Evolutionary conservation across 768 basidiomycete species (phyloP), one percentile per base, ranked within the genome.

Genomic region (Lentinula guzmanii): DNA sequence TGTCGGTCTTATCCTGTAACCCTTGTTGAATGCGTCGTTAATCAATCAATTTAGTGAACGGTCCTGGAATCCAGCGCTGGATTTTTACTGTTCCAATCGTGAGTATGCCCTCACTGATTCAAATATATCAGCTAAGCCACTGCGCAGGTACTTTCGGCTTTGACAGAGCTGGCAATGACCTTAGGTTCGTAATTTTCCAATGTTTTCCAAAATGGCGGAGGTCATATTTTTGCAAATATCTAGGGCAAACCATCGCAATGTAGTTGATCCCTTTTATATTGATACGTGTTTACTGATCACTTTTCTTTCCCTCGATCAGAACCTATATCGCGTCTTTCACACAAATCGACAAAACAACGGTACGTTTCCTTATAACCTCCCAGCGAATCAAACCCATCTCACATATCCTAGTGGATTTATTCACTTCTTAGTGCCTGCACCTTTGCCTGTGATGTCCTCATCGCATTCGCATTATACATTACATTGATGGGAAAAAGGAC

Each of bases 71-170:
- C 63, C 58, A 46, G 64, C 61, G 60, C 51, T 63, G 51, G 64
- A 52, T 58, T 45, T 42, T 64, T 24, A 63, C 68, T 3, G 52
- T 55, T 4, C 53, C 66, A 28, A 66, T 68, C 62, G 68, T 68
- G 58, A 45, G 68, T 62, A 52, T 31, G 10, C 13, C 21, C 21
- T 59, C 39, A 10, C 5, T 16, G 31, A 13, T 34, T 33, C 24
- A 7, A 8, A 4, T 2, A 35, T 11, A 39, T 13, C 8, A 13
- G 1, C 37, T 39, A 52, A 7, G 34, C 5, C 10, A 8, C 13
- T 52, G 10, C 8, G 37, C 5, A 52, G 51, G 51, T 52, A 15
- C 31, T 52, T 4, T 52, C 34, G 9, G 28, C 51, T 5, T 4
- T 34, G 5, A 21, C 33, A 52, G 51, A 33, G 8, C 6, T 52